Evolutionary conservation across 805 yeast species (phyloP).

Genomic region (Lipomyces sp.): DNA sequence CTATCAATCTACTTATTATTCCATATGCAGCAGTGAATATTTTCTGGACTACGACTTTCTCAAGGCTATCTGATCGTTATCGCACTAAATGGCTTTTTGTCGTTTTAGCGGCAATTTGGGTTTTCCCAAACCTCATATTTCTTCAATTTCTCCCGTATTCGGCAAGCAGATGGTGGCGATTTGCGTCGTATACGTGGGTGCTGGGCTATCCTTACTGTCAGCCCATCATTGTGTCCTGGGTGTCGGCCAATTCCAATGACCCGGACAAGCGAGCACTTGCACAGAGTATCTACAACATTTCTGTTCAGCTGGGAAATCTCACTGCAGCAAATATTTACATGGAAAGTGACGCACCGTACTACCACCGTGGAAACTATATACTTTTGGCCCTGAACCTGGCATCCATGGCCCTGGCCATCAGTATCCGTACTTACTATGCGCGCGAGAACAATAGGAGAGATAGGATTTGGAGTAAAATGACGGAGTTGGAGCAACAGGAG

Average conservation of each 20-base stretch:
- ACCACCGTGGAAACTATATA: conserved; percentile 58
- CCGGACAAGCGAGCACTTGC: conserved; percentile 67
- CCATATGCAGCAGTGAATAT: conserved; percentile 50
- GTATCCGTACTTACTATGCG: conserved; percentile 42
- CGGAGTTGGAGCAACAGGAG: conserved; percentile 53
- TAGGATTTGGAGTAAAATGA: conserved; percentile 57
- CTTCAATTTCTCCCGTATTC: conserved; percentile 39
- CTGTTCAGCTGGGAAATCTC: conserved; percentile 63
- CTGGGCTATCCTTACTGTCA: conserved; percentile 57
- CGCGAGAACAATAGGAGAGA: conserved; percentile 48
- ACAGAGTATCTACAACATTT: conserved; percentile 67
- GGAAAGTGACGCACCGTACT: conserved; percentile 61
- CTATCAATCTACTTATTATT: conserved; percentile 57
- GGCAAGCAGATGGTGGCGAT: conserved; percentile 36
- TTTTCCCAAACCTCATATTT: conserved; percentile 35
- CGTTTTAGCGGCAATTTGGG: conserved; percentile 33
- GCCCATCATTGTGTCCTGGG: conserved; percentile 63
- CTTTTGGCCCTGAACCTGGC: conserved; percentile 39
- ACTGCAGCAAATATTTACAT: conserved; percentile 62
- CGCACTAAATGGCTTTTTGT: conserved; percentile 33
- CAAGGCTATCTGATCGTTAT: conserved; percentile 32
- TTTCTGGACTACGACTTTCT: conserved; percentile 41
- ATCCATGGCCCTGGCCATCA: conserved; percentile 43
- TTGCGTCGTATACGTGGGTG: conserved; percentile 40
- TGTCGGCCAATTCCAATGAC: conserved; percentile 64